These are phyloP conservation scores for Naganishia randhawae DNA, from an alignment of 768 basidiomycete genomes.

Conservation along the genomic window DNA sequence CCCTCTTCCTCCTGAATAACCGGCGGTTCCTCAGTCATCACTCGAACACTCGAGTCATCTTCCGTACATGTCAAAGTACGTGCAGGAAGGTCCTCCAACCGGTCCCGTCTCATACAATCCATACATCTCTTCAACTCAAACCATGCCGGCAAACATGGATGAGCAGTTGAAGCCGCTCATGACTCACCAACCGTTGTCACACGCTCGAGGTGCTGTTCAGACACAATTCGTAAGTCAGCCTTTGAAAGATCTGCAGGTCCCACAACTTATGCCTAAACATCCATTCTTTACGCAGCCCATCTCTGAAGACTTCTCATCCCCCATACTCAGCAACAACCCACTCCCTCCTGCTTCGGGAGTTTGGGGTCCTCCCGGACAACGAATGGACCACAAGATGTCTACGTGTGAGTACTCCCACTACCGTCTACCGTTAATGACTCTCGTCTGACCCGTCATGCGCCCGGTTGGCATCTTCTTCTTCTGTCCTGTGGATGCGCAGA, in stretches of 20 bases:
- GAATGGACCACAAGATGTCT: background rate
- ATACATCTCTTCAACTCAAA: background rate
- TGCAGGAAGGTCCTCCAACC: background rate
- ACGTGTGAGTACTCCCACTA: background rate
- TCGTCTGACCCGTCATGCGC: background rate
- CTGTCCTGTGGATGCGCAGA: background rate
- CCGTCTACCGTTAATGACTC: background rate
- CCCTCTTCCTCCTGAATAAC: background rate
- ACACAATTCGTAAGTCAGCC: background rate
- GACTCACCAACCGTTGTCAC: constrained; percentile 6
- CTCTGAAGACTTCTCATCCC: background rate
- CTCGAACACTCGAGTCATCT: background rate
- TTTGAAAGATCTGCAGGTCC: background rate
- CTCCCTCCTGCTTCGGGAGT: background rate
- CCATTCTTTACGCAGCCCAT: background rate
- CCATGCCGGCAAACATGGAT: background rate
- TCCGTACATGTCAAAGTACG: background rate
- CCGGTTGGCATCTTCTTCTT: too few species aligned
- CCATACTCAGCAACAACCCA: background rate
- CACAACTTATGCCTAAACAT: background rate
- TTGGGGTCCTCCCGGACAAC: background rate
- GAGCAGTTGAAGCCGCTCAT: background rate
- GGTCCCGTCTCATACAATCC: background rate
- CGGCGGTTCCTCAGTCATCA: background rate
- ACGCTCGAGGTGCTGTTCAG: background rate